These are phyloP conservation scores for Polychytrium aggregatum DNA, from an alignment of 192 early-diverging fungal genomes.

Conservation along the genomic window DNA sequence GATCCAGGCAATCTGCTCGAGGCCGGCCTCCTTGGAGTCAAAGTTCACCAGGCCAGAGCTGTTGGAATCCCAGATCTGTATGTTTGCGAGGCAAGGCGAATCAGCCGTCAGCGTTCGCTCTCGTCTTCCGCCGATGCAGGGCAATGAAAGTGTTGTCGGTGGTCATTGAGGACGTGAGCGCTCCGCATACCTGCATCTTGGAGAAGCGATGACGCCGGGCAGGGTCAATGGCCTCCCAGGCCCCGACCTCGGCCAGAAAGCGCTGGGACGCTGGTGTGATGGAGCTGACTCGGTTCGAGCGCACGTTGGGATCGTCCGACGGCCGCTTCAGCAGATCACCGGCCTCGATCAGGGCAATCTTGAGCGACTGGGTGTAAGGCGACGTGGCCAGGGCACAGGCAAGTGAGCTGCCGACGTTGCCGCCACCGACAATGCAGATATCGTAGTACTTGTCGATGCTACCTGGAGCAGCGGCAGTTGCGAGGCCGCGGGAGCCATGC, in stretches of 20 bases:
- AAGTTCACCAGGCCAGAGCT: constrained; percentile 35
- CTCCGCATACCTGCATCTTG: constrained; percentile 49
- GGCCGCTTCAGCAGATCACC: constrained; percentile 57
- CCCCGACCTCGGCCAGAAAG: constrained; percentile 51
- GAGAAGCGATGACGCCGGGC: constrained; percentile 52
- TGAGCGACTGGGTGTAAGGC: constrained; percentile 13
- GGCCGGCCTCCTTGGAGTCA: constrained; percentile 26
- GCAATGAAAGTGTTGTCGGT: background rate
- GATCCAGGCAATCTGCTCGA: constrained; percentile 59
- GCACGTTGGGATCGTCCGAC: constrained; percentile 25
- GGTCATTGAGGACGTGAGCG: background rate
- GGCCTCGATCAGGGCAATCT: constrained; percentile 71
- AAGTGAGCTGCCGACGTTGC: constrained; percentile 77
- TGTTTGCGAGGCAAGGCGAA: too few relatives aligned
- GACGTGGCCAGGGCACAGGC: constrained; percentile 55
- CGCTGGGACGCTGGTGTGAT: constrained; percentile 57
- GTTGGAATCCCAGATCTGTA: too few relatives aligned
- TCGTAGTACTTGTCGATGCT: constrained; percentile 33
- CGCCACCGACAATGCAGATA: constrained; percentile 83
- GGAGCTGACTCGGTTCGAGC: constrained; percentile 73
- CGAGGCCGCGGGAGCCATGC: too few relatives aligned
- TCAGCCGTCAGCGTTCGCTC: too few relatives aligned
- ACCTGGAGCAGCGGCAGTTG: too few relatives aligned
- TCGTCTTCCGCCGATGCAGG: background rate
- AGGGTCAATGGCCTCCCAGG: constrained; percentile 49